Evolutionary conservation across 2,329 filamentous ascomycete species (phyloP).

Genomic region (Ophiostoma sp.): DNA sequence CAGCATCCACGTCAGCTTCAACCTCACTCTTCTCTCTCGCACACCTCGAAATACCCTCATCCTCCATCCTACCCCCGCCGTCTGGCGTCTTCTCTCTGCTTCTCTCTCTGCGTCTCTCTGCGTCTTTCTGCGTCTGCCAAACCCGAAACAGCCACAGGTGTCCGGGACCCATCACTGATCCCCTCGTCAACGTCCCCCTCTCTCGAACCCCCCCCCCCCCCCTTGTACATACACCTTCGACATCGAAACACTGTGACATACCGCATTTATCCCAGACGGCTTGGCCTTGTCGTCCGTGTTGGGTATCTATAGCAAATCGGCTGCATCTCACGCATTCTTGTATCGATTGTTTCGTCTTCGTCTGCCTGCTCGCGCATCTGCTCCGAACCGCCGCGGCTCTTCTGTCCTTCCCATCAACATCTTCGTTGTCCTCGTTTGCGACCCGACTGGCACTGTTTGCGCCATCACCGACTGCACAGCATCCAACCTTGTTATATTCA

Average conservation of each 20-base stretch:
- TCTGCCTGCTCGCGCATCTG: background rate
- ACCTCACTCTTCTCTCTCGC: background rate
- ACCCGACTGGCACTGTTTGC: background rate
- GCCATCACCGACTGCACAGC: background rate
- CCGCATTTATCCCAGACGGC: conserved; percentile 11
- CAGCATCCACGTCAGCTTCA: background rate
- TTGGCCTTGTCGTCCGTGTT: conserved; percentile 2
- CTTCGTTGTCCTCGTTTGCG: conserved; percentile 1
- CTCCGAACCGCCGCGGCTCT: background rate
- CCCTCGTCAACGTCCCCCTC: conserved; percentile 13
- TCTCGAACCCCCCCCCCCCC: conserved; percentile 9
- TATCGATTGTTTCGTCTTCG: conserved; percentile 4
- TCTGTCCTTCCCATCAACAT: background rate
- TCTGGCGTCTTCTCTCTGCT: background rate
- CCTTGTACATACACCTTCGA: conserved; percentile 10
- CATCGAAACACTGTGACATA: background rate
- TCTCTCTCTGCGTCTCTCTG: background rate
- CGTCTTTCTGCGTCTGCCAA: background rate
- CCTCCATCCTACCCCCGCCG: background rate
- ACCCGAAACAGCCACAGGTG: conserved; percentile 11
- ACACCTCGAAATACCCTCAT: background rate
- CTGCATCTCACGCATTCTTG: conserved; percentile 3
- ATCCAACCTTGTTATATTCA: background rate
- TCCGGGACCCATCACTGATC: conserved; percentile 10
- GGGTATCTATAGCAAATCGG: background rate